Evolutionary conservation across 306 rosid genomes (phyloP), one percentile per base, ranked within the genome.

Genomic region (Vigna trinervia): DNA sequence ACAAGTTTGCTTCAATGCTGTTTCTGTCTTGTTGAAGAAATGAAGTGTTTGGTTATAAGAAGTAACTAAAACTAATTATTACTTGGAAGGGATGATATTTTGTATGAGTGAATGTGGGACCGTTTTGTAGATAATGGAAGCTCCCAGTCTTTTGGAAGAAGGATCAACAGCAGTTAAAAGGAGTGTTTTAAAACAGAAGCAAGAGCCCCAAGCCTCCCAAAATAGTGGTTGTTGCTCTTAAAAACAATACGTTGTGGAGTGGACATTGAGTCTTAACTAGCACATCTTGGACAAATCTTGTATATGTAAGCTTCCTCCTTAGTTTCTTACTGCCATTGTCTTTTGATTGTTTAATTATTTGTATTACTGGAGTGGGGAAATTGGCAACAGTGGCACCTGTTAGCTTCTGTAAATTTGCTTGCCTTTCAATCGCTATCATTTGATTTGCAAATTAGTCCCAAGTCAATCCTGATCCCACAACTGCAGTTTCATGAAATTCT

Each of bases 81-180:
- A 26, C 28, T 26, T 26, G 28, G 28, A 26, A 26, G 28, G 28
- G 28, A 26, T 26, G 15, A 30, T 12, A 54, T 77, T 28, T 78
- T 70, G 71, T 15, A 32, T 76, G 5, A 36, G 50, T 28, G 41
- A 53, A 59, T 53, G 64, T 72, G 59, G 45, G 63, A 80, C 65
- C 14, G 51, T 80, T 81, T 65, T n/a, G 17, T 83, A 93, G 97
- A 95, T 92, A 79, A 90, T 92, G 97, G 99, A 90, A 84, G 90
- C 88, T 75, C 99, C 99, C 14, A 88, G 96, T 80, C 96, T 95
- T 7, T 78, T 92, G 85, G 93, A 94, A 83, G 94, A 90, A 86
- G 99, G 97, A 36, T 90, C 99, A 19, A 87, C 82, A 65, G 87
- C 79, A 58, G 87, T 75, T 51, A 95, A 95, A 85, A 89, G 93